These are phyloP conservation scores for Geranomyces variabilis DNA, from an alignment of 192 early-diverging fungal species.

Conservation along the genomic window DNA sequence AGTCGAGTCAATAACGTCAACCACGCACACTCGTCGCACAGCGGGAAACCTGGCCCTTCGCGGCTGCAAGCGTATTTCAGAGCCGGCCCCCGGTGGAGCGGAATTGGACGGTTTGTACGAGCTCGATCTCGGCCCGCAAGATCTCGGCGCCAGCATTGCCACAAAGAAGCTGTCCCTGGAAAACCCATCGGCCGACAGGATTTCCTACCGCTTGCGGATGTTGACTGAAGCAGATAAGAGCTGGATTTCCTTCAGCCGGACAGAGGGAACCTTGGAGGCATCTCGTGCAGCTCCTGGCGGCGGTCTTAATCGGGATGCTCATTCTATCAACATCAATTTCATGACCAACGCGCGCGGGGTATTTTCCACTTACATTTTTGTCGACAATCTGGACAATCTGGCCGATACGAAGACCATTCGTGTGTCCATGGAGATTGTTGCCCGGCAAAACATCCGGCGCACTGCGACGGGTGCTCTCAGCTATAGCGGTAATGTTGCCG, in stretches of 20 bases:
- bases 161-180: slow-evolving; percentile 71
- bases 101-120: slow-evolving; percentile 71
- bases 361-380: slow-evolving; percentile 71
- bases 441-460: slow-evolving; percentile 48
- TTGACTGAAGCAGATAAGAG: slow-evolving; percentile 58
- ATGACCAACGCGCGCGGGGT: slow-evolving; percentile 60
- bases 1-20: slow-evolving; percentile 5
- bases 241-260: slow-evolving; percentile 70
- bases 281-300: slow-evolving; percentile 14
- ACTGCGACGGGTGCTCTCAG: slow-evolving; percentile 12
- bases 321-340: slow-evolving; percentile 69
- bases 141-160: slow-evolving; percentile 58
- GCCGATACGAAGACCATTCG: slow-evolving; percentile 74
- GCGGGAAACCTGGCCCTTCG: slow-evolving; percentile 57
- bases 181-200: slow-evolving; percentile 51
- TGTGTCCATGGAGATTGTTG: slow-evolving; percentile 73
- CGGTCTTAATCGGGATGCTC: slow-evolving; percentile 31
- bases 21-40: slow-evolving; percentile 1
- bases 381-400: slow-evolving; percentile 75
- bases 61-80: slow-evolving; percentile 69
- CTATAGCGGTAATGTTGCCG: not conserved
- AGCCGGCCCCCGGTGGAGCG: slow-evolving; percentile 31
- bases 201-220: slow-evolving; percentile 66
- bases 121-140: slow-evolving; percentile 79
- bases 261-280: slow-evolving; percentile 72